Evolutionary conservation across 139 green algal genomes (phyloP), one percentile per base, ranked within the genome.

Genomic region (Mesotaenium endlicherianum): DNA sequence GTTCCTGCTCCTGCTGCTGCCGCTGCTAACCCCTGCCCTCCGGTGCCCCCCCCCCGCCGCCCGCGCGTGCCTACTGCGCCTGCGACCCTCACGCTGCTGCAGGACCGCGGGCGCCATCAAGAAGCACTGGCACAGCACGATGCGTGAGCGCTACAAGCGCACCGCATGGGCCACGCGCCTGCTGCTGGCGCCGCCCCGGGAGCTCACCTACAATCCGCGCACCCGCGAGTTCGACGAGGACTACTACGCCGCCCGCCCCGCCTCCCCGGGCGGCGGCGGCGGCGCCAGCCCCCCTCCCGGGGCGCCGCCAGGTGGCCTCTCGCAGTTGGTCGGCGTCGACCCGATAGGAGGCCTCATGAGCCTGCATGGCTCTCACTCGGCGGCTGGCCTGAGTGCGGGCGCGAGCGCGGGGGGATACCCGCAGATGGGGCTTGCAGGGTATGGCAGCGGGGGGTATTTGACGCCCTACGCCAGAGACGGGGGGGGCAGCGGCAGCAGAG

Each of bases 91-190:
- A n/a, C n/a, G n/a, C n/a, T 75, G 17, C 34, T 70, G 11, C 75
- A 82, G 75, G 58, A 79, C 30, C 34, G 75, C 75, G 4, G 26
- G 38, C 11, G 44, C 4, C 44, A 82, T 77, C 75, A 82, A 82
- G 44, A 82, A 82, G 59, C 75, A 82, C 26, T 82, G 75, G 75
- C 75, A 82, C 8, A 79, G 75, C 75, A 82, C 47, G 16, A 6
- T 82, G 44, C 68, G 38, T 30, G 75, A 79, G 6, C 4, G 60
- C 4, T 82, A 82, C n/a, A 77, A 43, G 55, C 38, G 47, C n/a
- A 34, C 41, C 31, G 44, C 38, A 8, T 82, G 75, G 75, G 68
- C 30, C 58, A 47, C n/a, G 6, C 57, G 59, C 31, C 5, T 82
- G 6, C n/a, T n/a, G n/a, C 58, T 82, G 6, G 55, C 75, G 4